A percentile compares a stretch with the other conserved stretches of the same genome.
These are phyloP conservation scores for Candida nanaspora DNA, from an alignment of 805 yeast genomes.

Conservation along the genomic window DNA sequence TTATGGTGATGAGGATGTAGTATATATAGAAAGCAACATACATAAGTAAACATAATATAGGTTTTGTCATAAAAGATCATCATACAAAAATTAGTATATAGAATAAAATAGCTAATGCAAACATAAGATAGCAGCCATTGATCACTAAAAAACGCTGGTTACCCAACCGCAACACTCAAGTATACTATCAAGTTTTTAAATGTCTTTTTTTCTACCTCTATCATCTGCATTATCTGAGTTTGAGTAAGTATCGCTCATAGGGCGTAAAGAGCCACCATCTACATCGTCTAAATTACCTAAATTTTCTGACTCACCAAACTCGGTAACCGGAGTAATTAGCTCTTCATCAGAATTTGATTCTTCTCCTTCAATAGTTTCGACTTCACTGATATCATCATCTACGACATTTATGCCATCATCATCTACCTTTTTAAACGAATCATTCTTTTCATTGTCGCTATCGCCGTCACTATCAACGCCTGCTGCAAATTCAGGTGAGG, in stretches of 20 bases:
- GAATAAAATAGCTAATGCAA: no score
- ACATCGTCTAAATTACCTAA: slow-evolving; percentile 11
- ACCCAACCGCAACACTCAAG: background rate
- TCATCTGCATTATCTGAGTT: slow-evolving; percentile 3
- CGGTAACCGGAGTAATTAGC: slow-evolving; percentile 14
- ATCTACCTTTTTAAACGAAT: background rate
- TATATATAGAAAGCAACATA: no score
- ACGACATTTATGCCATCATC: slow-evolving; percentile 1
- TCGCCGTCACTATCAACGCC: slow-evolving; percentile 17
- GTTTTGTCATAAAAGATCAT: no score
- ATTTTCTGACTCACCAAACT: slow-evolving; percentile 14
- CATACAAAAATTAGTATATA: no score
- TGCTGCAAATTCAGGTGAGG: slow-evolving; percentile 38
- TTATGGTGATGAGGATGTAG: no score
- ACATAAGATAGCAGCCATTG: no score
- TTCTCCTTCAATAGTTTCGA: background rate
- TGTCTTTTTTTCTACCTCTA: slow-evolving; percentile 4
- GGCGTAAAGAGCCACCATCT: slow-evolving; percentile 26
- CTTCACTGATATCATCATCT: background rate
- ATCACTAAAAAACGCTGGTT: no score
- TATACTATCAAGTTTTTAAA: background rate
- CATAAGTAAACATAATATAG: no score
- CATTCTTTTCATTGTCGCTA: slow-evolving; percentile 8
- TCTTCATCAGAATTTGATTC: slow-evolving; percentile 8
- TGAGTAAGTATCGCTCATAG: slow-evolving; percentile 19